phyloP scores from a whole-genome alignment of 2,329 filamentous ascomycete species.

The Incumbomyces delicatus region DNA sequence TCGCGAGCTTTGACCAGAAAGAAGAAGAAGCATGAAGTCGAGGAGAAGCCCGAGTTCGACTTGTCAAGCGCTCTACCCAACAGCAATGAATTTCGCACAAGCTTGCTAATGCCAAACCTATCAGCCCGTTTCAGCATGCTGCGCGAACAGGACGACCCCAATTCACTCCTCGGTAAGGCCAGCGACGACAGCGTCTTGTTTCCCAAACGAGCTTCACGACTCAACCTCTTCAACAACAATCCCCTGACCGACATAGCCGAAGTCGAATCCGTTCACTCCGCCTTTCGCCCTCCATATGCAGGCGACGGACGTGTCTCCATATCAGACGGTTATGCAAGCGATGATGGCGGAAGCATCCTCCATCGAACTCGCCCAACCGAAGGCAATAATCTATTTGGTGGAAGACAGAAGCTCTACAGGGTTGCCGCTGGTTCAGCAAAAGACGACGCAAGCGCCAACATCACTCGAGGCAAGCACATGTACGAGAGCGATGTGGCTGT shows the following conservation, averaged over 20 bases:
- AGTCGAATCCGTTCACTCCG: conserved; percentile 66
- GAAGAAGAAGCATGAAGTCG: conserved; percentile 38
- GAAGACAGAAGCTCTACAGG: conserved; percentile 90
- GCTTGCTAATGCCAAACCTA: conserved; percentile 87
- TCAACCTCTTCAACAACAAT: conserved; percentile 58
- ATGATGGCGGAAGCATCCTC: conserved; percentile 72
- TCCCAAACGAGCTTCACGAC: conserved; percentile 67
- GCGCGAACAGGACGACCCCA: conserved; percentile 85
- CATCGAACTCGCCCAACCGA: conserved; percentile 70
- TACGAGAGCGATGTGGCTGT: conserved; percentile 81
- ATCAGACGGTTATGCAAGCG: conserved; percentile 50
- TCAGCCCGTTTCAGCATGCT: conserved; percentile 96
- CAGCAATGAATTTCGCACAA: conserved; percentile 85
- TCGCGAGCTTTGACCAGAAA: conserved; percentile 31
- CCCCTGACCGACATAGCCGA: conserved; percentile 79
- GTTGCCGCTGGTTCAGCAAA: conserved; percentile 45
- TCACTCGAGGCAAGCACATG: conserved; percentile 48
- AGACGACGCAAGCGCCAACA: conserved; percentile 21
- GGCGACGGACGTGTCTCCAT: conserved; percentile 55
- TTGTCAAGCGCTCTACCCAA: conserved; percentile 65
- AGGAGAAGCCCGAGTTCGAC: conserved; percentile 57
- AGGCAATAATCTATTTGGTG: conserved; percentile 88
- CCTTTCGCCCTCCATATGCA: conserved; percentile 49
- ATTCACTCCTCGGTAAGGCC: conserved; percentile 80
- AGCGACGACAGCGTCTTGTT: conserved; percentile 88